Percentiles rank a stretch among this genome's conserved stretches.
Conservation (phyloP, 805 yeast genomes). For the Yueomyces sinensis region DNA sequence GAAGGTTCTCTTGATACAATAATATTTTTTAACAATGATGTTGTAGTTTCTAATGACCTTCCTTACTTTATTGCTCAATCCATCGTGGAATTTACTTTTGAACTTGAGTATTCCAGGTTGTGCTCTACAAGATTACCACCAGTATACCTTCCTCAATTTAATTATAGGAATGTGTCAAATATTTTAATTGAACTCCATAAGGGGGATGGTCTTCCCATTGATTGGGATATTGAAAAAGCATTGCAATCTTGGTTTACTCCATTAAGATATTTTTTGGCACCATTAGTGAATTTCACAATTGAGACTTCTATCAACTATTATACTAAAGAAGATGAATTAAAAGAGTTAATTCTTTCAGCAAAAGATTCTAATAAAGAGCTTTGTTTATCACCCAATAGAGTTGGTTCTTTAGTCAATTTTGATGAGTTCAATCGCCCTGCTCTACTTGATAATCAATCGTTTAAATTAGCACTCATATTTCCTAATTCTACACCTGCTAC, state of each 20-base stretch:
- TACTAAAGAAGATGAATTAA: conserved; percentile 20
- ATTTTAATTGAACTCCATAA: conserved; percentile 57
- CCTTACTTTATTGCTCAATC: conserved; percentile 51
- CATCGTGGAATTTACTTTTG: conserved; percentile 32
- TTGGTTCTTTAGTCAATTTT: conserved; percentile 22
- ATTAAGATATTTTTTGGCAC: conserved; percentile 36
- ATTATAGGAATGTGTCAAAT: conserved; percentile 24
- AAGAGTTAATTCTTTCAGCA: conserved; percentile 9
- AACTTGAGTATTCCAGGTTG: conserved; percentile 25
- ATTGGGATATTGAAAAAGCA: conserved; percentile 61
- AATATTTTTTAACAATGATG: conserved; percentile 21
- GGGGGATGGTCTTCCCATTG: conserved; percentile 55
- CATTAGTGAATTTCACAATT: conserved; percentile 56
- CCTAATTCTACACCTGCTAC: conserved; percentile 15
- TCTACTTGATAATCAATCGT: conserved; percentile 24
- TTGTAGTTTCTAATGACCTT: conserved; percentile 43
- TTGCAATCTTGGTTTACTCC: conserved; percentile 41
- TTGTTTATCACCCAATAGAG: background rate
- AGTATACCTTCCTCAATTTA: background rate
- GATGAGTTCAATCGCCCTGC: conserved; percentile 59
- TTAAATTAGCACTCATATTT: conserved; percentile 36
- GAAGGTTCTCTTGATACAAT: conserved; percentile 27
- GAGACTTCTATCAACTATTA: conserved; percentile 69
- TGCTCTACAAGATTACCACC: background rate
- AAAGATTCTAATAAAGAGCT: background rate